Evolutionary conservation across 139 green algal species (phyloP).

Genomic region (Eudorina sp.): DNA sequence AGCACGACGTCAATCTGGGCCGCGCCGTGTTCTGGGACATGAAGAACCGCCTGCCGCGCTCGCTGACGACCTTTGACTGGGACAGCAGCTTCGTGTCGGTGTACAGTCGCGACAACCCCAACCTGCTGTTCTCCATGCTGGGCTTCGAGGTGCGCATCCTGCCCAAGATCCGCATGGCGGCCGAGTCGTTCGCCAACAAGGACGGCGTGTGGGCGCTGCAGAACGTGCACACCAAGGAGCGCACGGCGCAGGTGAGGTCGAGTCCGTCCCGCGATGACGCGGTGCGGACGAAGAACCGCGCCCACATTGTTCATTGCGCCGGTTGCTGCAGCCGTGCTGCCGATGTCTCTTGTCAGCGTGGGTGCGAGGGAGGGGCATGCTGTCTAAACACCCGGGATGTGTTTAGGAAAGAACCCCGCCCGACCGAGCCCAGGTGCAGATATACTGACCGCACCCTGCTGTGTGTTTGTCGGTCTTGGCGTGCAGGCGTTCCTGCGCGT

Average conservation of each 20-base stretch:
- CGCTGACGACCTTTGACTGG: slow-evolving; percentile 98
- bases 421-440: too few species aligned
- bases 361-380: too few species aligned
- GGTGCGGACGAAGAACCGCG: too few species aligned
- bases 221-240: slow-evolving; percentile 97
- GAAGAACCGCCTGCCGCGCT: slow-evolving; percentile 89
- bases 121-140: slow-evolving; percentile 98
- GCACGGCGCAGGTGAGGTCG: slow-evolving; percentile 80
- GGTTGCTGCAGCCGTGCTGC: too few species aligned
- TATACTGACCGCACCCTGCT: too few species aligned
- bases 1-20: slow-evolving; percentile 99
- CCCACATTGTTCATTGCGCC: too few species aligned
- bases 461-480: too few species aligned
- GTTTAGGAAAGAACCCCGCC: too few species aligned
- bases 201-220: slow-evolving; percentile 99
- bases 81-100: slow-evolving; percentile 96
- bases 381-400: too few species aligned
- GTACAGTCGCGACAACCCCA: slow-evolving; percentile 98
- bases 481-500: slow-evolving; percentile 94
- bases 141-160: slow-evolving; percentile 99
- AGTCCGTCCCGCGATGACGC: too few species aligned
- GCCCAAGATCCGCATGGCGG: slow-evolving; percentile 93
- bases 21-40: slow-evolving; percentile 97
- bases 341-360: too few species aligned
- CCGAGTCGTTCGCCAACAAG: slow-evolving; percentile 92